Evolutionary conservation across 2,329 filamentous ascomycete species (phyloP), one percentile per base, ranked within the genome.

Genomic region (Pseudopithomyces maydicus): DNA sequence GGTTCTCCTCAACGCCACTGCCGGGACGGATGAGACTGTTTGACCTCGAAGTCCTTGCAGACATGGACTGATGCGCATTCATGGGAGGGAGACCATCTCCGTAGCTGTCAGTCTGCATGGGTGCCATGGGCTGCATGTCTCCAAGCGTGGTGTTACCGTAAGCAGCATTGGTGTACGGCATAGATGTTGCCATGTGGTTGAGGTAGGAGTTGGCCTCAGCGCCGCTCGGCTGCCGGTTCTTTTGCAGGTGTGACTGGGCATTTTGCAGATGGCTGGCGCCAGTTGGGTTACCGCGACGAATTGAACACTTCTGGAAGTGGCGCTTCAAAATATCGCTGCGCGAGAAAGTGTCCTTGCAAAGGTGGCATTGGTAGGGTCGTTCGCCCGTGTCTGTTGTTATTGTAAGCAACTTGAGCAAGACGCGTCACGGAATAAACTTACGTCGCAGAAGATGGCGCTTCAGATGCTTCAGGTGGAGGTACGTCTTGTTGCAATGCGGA

Each of bases 251-350:
- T 63, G 91, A 90, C 78, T 94, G 90, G 35, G 92, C 91, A 79
- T 97, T 92, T 67, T 93, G 96, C 77, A 99, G 79, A 80, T 99
- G 95, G 73, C 91, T 97, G 62, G 92, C 92, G 68, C 93, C 93
- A 15, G 92, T 97, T 53, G 95, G 94, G 79, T 98, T 98, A 56
- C 95, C 95, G 74, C 95, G 89, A 70, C 95, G 89, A 64, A 97
- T 92, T 38, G 95, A 97, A 81, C 95, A 99, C 82, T 99, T 99
- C 78, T 97, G 93, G 80, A 98, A 99, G 80, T 99, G 95, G 64
- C 95, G 91, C 84, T 99, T 99, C 71, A 99, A 82, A 65, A 99
- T 98, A 75, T 99, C 95, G 83, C 92, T 97, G 76, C 95, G 89
- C 47, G 92, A 97, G 79, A 99, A 99, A 33, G 93, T 98, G 78